Conservation (phyloP, 2,329 filamentous ascomycete species). For the Gaeumannomyces sp. region DNA sequence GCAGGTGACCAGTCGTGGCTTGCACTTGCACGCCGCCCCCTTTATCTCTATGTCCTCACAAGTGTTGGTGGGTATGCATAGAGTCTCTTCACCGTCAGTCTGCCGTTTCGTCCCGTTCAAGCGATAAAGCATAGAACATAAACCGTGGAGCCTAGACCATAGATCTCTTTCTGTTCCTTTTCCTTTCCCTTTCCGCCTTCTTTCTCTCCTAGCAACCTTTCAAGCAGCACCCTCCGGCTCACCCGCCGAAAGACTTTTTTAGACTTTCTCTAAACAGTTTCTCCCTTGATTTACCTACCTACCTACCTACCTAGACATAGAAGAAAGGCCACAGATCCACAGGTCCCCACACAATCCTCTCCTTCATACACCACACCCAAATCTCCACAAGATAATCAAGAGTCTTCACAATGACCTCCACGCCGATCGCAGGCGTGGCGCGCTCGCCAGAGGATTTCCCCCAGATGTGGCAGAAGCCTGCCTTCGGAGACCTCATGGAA, state of each 20-base stretch:
- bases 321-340: too few relatives aligned
- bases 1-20: neutral
- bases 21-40: neutral
- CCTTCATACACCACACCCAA: too few relatives aligned
- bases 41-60: neutral
- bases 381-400: too few relatives aligned
- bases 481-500: conserved; percentile 54
- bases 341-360: too few relatives aligned
- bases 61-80: neutral
- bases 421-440: neutral
- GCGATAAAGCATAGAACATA: neutral
- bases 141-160: neutral
- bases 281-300: neutral
- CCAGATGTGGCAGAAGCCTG: conserved; percentile 73
- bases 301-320: neutral
- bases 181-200: neutral
- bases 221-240: neutral
- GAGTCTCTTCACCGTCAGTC: neutral
- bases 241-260: too few relatives aligned
- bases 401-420: neutral
- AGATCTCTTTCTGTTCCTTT: neutral
- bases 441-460: conserved; percentile 56
- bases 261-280: too few relatives aligned
- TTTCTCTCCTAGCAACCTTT: neutral
- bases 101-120: neutral